Evolutionary conservation across 129 eudicot genomes (phyloP).

Genomic region (Rutidosis leptorrhynchoides): DNA sequence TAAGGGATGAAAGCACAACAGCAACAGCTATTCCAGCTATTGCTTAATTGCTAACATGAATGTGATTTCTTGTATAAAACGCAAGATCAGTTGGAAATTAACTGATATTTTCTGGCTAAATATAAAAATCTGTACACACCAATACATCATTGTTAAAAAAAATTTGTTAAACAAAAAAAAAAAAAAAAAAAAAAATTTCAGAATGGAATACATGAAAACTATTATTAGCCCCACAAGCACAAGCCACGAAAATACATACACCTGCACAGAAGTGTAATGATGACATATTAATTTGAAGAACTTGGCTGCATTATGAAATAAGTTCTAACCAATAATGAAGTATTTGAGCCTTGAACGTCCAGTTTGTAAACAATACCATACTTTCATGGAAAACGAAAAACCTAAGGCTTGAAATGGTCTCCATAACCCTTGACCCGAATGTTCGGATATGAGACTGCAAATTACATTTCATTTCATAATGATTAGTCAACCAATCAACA

Average conservation of each 20-base stretch:
- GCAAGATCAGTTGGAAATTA: constrained; percentile 86
- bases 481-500: not conserved
- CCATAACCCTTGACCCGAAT: constrained; percentile 71
- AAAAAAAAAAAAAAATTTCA: not conserved
- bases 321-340: constrained; percentile 59
- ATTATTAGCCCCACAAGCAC: constrained; percentile 64
- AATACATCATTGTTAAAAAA: no score
- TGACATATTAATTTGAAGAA: not conserved
- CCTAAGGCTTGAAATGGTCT: constrained; percentile 88
- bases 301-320: not conserved
- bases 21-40: constrained; percentile 86
- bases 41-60: constrained; percentile 78
- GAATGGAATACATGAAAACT: constrained; percentile 63
- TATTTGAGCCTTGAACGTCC: constrained; percentile 62
- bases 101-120: constrained; percentile 98
- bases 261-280: constrained; percentile 37
- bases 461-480: constrained; percentile 17
- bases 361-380: constrained; percentile 84
- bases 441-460: constrained; percentile 83
- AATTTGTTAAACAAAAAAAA: no score
- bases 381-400: constrained; percentile 93
- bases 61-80: constrained; percentile 84
- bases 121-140: constrained; percentile 92
- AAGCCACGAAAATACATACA: constrained; percentile 81
- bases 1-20: constrained; percentile 48